Evolutionary conservation across 352 stramenopile genomes (phyloP), one percentile per base, ranked within the genome.

Genomic region (Phytophthora tentaculata): DNA sequence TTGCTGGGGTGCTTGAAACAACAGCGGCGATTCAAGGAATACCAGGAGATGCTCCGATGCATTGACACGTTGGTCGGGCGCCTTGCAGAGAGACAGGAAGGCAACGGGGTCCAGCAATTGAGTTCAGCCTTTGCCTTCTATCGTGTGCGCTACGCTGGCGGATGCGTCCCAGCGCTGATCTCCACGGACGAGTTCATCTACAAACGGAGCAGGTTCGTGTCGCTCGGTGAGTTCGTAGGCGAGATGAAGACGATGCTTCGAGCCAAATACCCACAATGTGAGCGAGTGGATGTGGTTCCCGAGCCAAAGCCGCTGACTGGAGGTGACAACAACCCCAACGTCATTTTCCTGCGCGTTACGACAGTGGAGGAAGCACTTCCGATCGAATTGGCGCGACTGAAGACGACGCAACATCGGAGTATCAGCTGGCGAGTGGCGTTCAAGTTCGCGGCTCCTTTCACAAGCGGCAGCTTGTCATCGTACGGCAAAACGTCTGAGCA

Each of bases 401-500:
- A 70, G 29, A 47, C 59, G 1, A 56, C 65, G 8, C 56, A 79
- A 45, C 35, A 48, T 19, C 28, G 49, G 12, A 50, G 59, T 32
- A 32, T 29, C 23, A 50, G 64, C 16, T 76, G 56, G 50, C 39
- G 22, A 24, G 64, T 71, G 5, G 54, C 64, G 0, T 90, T 89
- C 56, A 73, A 67, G 26, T 88, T 87, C 24, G 76, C 81, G 1
- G 80, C 82, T 20, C 84, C 84, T 2, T 92, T 91, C 52, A 87
- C 80, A 1, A 49, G 78, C 7, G 50, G 59, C 3, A 74, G 50
- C 9, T 64, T 57, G 9, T 71, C 72, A 0, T 67, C 81, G 7
- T 93, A 94, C 43, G 85, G 82, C 0, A 88, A 84, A 32, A 88
- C 83, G 2, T 56, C 67, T 0, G 85, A 95, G 54, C 84, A 92